Base-by-base conservation (phyloP, 352 stramenopile genomes). In the Phytophthora melonis region DNA sequence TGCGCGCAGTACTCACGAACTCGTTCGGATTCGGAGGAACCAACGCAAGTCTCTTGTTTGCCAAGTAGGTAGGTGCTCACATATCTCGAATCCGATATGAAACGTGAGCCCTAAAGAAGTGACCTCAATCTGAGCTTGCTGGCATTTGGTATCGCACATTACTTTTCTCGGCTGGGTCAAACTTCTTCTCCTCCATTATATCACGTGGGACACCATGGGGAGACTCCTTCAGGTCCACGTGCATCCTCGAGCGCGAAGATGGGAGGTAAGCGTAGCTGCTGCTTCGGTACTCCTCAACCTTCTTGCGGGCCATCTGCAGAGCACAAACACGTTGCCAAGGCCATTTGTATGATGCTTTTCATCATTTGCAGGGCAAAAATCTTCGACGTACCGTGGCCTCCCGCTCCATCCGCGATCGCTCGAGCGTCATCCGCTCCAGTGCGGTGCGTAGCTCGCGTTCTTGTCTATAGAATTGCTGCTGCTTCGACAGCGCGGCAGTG, bases 11-110 rank as follows among this genome's bases (percentile, higher is more conserved):
- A 3, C 75, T 99, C 39, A 96, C 86, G 16, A 99, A 99, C 79
- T 99, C 95, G 36, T 99, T 99, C 88, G 98, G 98, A 23, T 99
- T 99, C 78, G 97, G 97, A 63, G 98, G 98, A 58, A 99, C 96
- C 13, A 99, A 99, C 87, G 91, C 88, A 13, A 92, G 83, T 56
- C 72, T 96, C 11, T 86, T 87, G 57, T 96, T 96, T 68, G 74
- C 84, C 53, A 94, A 93, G 74, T 94, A 81, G 62, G 21, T 50
- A 81, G 62, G 21, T 50, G 7, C 14, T 50, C n/a, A 2, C 60
- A 59, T 52, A 58, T 14, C 34, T 43, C 34, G 34, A 14, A 14
- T 43, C 13, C 36, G 36, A 43, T 43, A 18, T 11, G 11, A 43
- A 43, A 8, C 32, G 27, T 54, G 45, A 36, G 10, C 32, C 13